Percentiles rank a stretch among this genome's conserved stretches.
Conservation (phyloP, 225 moss, liverwort and hornwort genomes). For the Pseudisothecium myosuroides region DNA sequence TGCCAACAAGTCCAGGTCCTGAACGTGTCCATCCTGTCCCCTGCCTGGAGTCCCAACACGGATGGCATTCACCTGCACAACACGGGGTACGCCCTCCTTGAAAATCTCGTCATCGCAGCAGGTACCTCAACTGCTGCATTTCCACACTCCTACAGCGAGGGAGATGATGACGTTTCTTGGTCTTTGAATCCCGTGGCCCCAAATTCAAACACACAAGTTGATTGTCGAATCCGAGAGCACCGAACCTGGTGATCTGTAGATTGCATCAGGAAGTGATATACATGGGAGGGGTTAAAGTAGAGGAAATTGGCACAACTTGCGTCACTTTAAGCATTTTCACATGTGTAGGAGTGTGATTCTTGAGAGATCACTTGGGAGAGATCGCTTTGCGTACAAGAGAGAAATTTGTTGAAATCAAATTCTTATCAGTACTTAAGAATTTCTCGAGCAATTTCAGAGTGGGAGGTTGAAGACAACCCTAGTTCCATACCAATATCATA, state of each 20-base stretch:
- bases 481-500: no score
- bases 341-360: not conserved
- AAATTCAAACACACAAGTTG: not conserved
- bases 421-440: not conserved
- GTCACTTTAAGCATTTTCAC: not conserved
- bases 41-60: slow-evolving; percentile 47
- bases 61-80: slow-evolving; percentile 43
- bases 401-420: not conserved
- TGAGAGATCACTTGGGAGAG: not conserved
- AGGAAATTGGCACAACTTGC: not conserved
- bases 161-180: not conserved
- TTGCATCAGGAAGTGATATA: not conserved
- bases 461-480: not conserved
- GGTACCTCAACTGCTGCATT: slow-evolving; percentile 12
- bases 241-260: not conserved
- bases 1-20: slow-evolving; percentile 42
- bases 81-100: slow-evolving; percentile 50
- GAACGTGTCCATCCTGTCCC: slow-evolving; percentile 27
- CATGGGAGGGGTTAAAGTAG: not conserved
- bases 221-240: not conserved
- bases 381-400: not conserved
- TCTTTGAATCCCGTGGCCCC: not conserved
- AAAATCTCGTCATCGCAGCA: slow-evolving; percentile 48
- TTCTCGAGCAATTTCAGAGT: not conserved
- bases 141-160: not conserved